Conservation (phyloP, 805 yeast species). For the Wickerhamiella galacta region DNA sequence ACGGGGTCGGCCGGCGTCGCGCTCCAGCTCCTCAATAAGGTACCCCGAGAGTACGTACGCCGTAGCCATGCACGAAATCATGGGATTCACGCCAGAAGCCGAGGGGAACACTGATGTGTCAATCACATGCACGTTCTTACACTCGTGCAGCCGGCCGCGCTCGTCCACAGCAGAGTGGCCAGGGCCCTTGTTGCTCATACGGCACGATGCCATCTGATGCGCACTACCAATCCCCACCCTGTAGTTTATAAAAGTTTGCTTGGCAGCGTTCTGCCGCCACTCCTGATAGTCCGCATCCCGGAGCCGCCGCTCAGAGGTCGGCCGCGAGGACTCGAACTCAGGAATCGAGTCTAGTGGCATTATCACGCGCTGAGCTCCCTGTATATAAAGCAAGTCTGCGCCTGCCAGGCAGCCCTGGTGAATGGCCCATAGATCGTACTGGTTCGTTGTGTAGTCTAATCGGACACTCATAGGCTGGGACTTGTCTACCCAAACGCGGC, state of each 20-base stretch:
- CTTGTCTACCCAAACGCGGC: conserved; percentile 24
- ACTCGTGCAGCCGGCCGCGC: conserved; percentile 32
- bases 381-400: conserved; percentile 31
- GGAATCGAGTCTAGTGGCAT: conserved; percentile 21
- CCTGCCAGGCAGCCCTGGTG: conserved; percentile 24
- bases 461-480: conserved; percentile 19
- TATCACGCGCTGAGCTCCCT: conserved; percentile 32
- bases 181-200: conserved; percentile 29
- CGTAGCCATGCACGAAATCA: conserved; percentile 33
- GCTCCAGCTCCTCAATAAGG: conserved; percentile 19
- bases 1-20: too few relatives aligned
- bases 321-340: conserved; percentile 23
- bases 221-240: conserved; percentile 30
- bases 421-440: conserved; percentile 28
- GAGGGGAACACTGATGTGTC: conserved; percentile 36
- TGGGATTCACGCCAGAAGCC: conserved; percentile 39
- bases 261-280: conserved; percentile 17
- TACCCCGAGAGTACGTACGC: conserved; percentile 29
- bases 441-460: conserved; percentile 27
- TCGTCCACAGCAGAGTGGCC: conserved; percentile 28
- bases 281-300: conserved; percentile 27
- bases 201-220: conserved; percentile 37
- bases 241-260: conserved; percentile 14
- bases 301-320: conserved; percentile 22
- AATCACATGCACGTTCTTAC: conserved; percentile 32